A percentile compares a stretch with the other conserved stretches of the same genome.
phyloP scores from a whole-genome alignment of 225 moss, liverwort and hornwort species.

The Thuidium tamariscinum region DNA sequence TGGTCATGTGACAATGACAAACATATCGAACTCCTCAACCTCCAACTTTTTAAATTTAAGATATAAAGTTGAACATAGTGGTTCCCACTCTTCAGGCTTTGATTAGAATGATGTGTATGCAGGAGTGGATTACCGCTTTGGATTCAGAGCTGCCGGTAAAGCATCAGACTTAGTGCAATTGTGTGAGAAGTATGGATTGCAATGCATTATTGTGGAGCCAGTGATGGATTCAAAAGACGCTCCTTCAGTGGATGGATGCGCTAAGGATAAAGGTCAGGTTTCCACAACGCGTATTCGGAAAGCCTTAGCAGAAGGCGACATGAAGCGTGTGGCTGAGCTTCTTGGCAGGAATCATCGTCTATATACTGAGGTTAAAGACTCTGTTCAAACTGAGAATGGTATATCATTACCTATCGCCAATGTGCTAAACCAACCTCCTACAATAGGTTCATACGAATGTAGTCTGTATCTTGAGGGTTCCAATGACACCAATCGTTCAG shows the following conservation, averaged over 20 bases:
- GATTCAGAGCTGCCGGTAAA: constrained; percentile 87
- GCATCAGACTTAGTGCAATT: constrained; percentile 78
- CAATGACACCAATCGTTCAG: neutral
- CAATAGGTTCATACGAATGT: constrained; percentile 56
- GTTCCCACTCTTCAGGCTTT: neutral
- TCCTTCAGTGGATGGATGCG: constrained; percentile 3
- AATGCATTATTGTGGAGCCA: constrained; percentile 65
- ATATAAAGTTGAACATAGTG: neutral
- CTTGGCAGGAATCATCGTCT: constrained; percentile 80
- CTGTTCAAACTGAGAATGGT: constrained; percentile 14
- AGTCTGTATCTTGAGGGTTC: constrained; percentile 17
- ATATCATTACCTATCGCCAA: constrained; percentile 41
- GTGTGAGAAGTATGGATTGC: constrained; percentile 72
- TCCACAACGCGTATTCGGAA: constrained; percentile 81
- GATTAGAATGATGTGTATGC: constrained; percentile 2
- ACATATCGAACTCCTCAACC: neutral
- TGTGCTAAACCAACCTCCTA: constrained; percentile 78
- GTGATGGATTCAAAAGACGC: constrained; percentile 61
- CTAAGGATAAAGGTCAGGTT: constrained; percentile 82
- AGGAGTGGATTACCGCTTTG: constrained; percentile 96
- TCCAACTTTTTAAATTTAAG: neutral
- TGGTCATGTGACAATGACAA: neutral
- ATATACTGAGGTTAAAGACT: constrained; percentile 43
- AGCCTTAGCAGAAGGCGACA: constrained; percentile 62
- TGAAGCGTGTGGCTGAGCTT: constrained; percentile 57